A percentile compares a stretch with the other conserved stretches of the same genome.
Conservation (phyloP, 139 green algal genomes). For the Bryopsis sp. region DNA sequence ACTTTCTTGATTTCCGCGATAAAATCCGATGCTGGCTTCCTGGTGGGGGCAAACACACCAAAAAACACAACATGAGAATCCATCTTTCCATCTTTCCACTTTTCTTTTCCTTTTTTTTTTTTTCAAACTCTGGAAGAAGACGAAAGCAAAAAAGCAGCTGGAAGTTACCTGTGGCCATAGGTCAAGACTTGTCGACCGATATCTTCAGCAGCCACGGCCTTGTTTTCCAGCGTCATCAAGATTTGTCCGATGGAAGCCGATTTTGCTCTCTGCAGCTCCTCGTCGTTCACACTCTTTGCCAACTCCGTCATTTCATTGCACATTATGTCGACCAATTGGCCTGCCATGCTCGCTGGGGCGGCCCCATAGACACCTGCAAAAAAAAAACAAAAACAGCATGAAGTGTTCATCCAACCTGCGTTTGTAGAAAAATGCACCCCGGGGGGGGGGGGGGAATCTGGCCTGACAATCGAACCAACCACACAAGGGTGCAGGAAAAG, state of each 20-base stretch:
- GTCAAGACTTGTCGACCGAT: constrained; percentile 92
- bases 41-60: not conserved
- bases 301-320: constrained; percentile 39
- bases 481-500: too few species aligned
- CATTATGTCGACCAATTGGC: constrained; percentile 11
- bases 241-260: constrained; percentile 58
- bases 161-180: constrained; percentile 56
- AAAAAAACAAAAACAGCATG: too few species aligned
- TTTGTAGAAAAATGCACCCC: too few species aligned
- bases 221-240: constrained; percentile 89
- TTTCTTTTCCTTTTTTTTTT: not conserved
- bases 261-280: constrained; percentile 88
- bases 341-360: not conserved
- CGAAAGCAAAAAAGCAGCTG: not conserved
- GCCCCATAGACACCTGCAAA: constrained; percentile 12
- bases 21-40: constrained; percentile 3
- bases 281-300: constrained; percentile 40
- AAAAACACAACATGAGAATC: not conserved
- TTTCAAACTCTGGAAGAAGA: not conserved
- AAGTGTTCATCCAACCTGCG: too few species aligned
- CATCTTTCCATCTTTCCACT: not conserved
- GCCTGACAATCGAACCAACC: too few species aligned
- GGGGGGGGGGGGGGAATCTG: too few species aligned
- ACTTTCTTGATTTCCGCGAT: not conserved
- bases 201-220: constrained; percentile 84